These are phyloP conservation scores for Chalciporus pseudorubinellus DNA, from an alignment of 768 basidiomycete genomes.

Conservation along the genomic window DNA sequence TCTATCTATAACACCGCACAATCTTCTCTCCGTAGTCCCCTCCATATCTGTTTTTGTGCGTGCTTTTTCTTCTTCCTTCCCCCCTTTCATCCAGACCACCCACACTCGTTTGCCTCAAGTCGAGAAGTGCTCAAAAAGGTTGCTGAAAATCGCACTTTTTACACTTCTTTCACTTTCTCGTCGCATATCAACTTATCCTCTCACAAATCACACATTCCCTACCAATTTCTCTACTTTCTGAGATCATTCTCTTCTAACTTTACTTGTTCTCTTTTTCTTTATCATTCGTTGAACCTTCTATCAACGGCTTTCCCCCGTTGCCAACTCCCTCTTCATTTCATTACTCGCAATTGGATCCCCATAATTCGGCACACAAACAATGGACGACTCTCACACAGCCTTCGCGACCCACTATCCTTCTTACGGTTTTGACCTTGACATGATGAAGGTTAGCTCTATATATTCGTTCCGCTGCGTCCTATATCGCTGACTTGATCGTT, in stretches of 20 bases:
- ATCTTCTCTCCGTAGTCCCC: slow-evolving; percentile 27
- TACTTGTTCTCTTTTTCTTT: slow-evolving; percentile 47
- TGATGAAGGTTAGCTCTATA: slow-evolving; percentile 73
- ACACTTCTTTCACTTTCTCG: slow-evolving; percentile 20
- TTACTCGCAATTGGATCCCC: slow-evolving; percentile 21
- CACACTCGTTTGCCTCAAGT: slow-evolving; percentile 32
- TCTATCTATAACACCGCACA: slow-evolving; percentile 42
- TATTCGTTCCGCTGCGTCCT: not conserved
- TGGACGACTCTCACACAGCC: slow-evolving; percentile 75
- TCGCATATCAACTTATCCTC: slow-evolving; percentile 27
- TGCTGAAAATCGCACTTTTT: slow-evolving; percentile 28
- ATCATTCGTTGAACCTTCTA: slow-evolving; percentile 34
- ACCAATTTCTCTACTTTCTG: slow-evolving; percentile 33
- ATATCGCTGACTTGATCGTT: slow-evolving; percentile 1
- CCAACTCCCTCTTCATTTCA: slow-evolving; percentile 45
- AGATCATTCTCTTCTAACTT: slow-evolving; percentile 54
- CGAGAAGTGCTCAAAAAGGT: slow-evolving; percentile 27
- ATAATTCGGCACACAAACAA: slow-evolving; percentile 33
- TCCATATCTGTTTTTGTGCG: slow-evolving; percentile 37
- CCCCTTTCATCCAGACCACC: slow-evolving; percentile 23
- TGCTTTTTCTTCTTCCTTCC: slow-evolving; percentile 34
- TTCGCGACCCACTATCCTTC: slow-evolving; percentile 67
- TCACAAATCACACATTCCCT: slow-evolving; percentile 45
- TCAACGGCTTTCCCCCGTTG: slow-evolving; percentile 47
- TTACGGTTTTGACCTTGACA: slow-evolving; percentile 82